Base-by-base conservation (phyloP, 495 filamentous ascomycete genomes). In the Ramalina intermedia region DNA sequence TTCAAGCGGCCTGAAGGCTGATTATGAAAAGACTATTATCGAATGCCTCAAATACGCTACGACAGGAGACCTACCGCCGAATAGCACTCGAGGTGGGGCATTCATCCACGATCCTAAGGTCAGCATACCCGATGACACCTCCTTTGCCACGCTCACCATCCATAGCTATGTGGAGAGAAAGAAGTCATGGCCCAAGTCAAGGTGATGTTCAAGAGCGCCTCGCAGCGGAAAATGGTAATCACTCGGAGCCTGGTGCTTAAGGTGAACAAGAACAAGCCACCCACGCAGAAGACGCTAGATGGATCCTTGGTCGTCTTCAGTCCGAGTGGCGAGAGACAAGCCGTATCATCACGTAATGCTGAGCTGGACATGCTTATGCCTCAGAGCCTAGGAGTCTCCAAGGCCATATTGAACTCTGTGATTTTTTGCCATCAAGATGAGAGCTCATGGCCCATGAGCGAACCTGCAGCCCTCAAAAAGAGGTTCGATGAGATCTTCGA, bases 381-480 rank as follows among this genome's bases (percentile, higher is more conserved):
- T 1, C 76, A 86, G 52, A 84, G 88, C 54, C 73, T 98, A 5
- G 91, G 93, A 29, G 91, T 96, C 8, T 91, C 88, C 3, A 80
- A 81, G 49, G 87, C 91, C 8, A 76, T 98, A 13, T 73, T 98
- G 29, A 88, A 96, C 41, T 81, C 77, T 41, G 91, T 98, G 59
- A 96, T 98, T 55, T 98, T 98, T 66, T 98, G 91, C 61, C 91
- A 98, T 62, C 91, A 98, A 57, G 91, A 98, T 54, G 91, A 98
- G 51, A 95, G 90, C 47, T 62, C 96, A 41, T 98, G 91, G 91
- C 91, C 91, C 12, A 87, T 98, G 84, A 94, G 88, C 57, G 87
- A 93, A 58, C 87, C 90, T 0, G 62, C 69, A 0, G 74, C 74
- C 4, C 69, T 98, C 21, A 98, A 98, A 66, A 90, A 91, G 66